Conservation (phyloP, 1,284 basidiomycete species). For the Leccinum pachyderme region DNA sequence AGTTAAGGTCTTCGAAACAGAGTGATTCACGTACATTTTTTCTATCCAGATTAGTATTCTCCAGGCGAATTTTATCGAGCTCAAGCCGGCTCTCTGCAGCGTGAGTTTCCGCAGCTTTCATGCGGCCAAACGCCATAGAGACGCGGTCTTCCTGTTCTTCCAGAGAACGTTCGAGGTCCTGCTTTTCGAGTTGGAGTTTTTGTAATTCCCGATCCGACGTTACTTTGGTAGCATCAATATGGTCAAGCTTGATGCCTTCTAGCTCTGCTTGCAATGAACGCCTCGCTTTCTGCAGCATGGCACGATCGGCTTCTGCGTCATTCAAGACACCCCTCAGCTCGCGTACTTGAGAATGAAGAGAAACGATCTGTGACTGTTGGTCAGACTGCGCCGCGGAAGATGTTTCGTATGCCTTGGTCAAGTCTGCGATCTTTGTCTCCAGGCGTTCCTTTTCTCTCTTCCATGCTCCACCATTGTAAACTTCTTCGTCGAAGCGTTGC, state of each 20-base stretch:
- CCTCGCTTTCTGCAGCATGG: slow-evolving; percentile 79
- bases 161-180: slow-evolving; percentile 74
- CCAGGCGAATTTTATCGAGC: slow-evolving; percentile 69
- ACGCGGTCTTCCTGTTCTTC: slow-evolving; percentile 79
- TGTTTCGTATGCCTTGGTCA: slow-evolving; percentile 76
- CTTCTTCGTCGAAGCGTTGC: slow-evolving; percentile 72
- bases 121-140: slow-evolving; percentile 66
- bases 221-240: slow-evolving; percentile 67
- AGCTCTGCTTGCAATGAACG: slow-evolving; percentile 76
- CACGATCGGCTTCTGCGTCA: slow-evolving; percentile 79
- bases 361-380: slow-evolving; percentile 80
- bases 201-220: slow-evolving; percentile 75
- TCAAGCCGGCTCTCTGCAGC: slow-evolving; percentile 75
- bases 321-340: slow-evolving; percentile 79
- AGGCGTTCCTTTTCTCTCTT: slow-evolving; percentile 84
- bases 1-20: slow-evolving; percentile 3
- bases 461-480: slow-evolving; percentile 76
- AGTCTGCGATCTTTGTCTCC: slow-evolving; percentile 76
- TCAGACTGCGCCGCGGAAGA: slow-evolving; percentile 72
- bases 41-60: slow-evolving; percentile 77
- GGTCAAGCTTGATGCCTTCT: slow-evolving; percentile 75
- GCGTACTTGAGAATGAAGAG: slow-evolving; percentile 80
- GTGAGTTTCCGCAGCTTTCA: slow-evolving; percentile 77
- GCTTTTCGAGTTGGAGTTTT: slow-evolving; percentile 71
- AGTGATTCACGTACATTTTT: slow-evolving; percentile 57